Percentiles rank a stretch among this genome's conserved stretches.
Evolutionary conservation across 768 basidiomycete species (phyloP).

Genomic region (Amanita subjunquillea): DNA sequence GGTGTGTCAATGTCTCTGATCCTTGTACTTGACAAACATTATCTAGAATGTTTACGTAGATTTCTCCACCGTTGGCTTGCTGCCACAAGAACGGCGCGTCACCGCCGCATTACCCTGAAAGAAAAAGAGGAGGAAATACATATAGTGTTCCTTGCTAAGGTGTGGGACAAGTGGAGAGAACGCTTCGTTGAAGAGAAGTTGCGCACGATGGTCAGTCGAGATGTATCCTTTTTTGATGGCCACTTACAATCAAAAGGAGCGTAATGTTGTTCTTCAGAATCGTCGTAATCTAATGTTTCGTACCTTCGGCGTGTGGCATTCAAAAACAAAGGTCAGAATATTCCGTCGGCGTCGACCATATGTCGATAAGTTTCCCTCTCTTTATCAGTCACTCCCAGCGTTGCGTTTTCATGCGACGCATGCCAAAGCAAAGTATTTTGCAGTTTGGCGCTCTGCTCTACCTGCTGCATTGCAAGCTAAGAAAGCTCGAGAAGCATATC

Average conservation of each 20-base stretch:
- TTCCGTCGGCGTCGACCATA: neutral
- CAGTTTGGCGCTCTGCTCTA: constrained; percentile 58
- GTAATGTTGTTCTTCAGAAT: constrained; percentile 44
- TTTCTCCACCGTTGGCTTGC: constrained; percentile 65
- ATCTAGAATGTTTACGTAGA: constrained; percentile 52
- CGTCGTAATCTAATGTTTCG: constrained; percentile 53
- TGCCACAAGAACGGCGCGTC: constrained; percentile 34
- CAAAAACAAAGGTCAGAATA: constrained; percentile 52
- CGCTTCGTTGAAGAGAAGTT: constrained; percentile 56
- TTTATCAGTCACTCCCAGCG: constrained; percentile 60
- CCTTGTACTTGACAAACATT: constrained; percentile 3
- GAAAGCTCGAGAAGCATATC: constrained; percentile 54
- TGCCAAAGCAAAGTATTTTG: constrained; percentile 52
- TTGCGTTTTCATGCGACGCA: constrained; percentile 62
- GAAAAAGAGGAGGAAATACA: constrained; percentile 56
- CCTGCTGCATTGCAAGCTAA: constrained; percentile 59
- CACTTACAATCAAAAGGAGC: constrained; percentile 32
- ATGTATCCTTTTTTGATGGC: neutral
- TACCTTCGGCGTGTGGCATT: constrained; percentile 68
- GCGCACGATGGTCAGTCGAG: constrained; percentile 45
- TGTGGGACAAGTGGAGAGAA: constrained; percentile 79
- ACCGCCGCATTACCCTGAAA: constrained; percentile 47
- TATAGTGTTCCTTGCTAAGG: constrained; percentile 34
- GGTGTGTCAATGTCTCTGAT: constrained; percentile 28
- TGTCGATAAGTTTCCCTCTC: neutral